Evolutionary conservation across 495 filamentous ascomycete species (phyloP), one percentile per base, ranked within the genome.

Genomic region (Choiromyces venosus): DNA sequence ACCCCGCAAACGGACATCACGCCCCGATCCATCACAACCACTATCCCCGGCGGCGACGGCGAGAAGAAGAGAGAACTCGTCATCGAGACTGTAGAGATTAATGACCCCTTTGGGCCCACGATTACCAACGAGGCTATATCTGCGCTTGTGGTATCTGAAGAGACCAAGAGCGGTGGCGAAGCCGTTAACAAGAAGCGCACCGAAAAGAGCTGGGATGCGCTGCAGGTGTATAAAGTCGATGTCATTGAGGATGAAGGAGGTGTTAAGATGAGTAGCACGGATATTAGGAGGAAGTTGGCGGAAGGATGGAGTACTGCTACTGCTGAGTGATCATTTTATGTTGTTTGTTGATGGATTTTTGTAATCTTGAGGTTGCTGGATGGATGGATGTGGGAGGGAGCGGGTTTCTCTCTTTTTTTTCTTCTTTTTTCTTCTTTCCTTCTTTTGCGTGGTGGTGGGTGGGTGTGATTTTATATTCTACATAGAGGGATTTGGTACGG

Each of bases 151-250:
- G 89, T 98, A 19, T 97, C 93, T n/a, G 88, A 86, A 44, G 95
- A 99, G 85, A 98, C 94, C 25, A 87, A 90, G 73, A 85, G 88
- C 2, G 95, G 95, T 29, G 96, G 95, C 3, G 84, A 87, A 66
- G 90, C 91, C 0, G 92, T 98, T 70, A 98, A 98, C 82, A 85
- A 89, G 3, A 91, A 91, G 79, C 87, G 95, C 68, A 83, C 79
- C 52, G 91, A 92, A 82, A 90, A 91, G 73, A 92, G 92, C 3
- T 98, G 93, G 93, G 79, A 84, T 42, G 80, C 82, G 44, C 84
- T 98, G 68, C 89, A 92, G 38, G 88, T 95, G 10, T 96, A 93
- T 81, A 93, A 95, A 82, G 91, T 98, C n/a, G 93, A 95, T 76
- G 82, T 85, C 39, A 80, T 86, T 10, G 87, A 87, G 14, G 84